Base-by-base conservation (phyloP, 345 rosid genomes). In the Gossypium arboreum region DNA sequence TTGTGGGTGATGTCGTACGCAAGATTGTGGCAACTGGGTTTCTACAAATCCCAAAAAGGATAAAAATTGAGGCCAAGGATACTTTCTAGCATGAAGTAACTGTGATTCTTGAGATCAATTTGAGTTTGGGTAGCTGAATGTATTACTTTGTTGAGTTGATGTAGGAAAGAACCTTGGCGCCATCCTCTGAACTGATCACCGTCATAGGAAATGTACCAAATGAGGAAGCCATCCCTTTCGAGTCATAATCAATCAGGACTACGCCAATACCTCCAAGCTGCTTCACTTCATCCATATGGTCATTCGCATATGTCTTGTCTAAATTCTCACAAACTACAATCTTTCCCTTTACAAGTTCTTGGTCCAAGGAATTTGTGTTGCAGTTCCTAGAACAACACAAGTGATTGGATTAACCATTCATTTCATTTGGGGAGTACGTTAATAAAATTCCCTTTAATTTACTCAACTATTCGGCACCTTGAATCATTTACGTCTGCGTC, bases 1-100 rank as follows among this genome's bases (percentile, higher is more conserved):
- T 77, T 24, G 81, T 80, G 47, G 83, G 85, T 2, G 86, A 50
- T 10, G 64, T 68, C 0, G 94, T 88, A 3, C 91, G 80, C 73
- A 87, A 77, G 76, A 92, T 86, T 7, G 89, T 91, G 59, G 91
- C 94, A 5, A 89, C 89, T 20, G 92, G 97, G 43, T 86, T 84
- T 68, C 97, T 91, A 74, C 72, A 79, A 2, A 4, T 54, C 75
- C 15, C 43, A 20, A 52, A 22, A 61, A 20, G 25, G 1, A 10
- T n/a, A 68, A 64, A 43, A 12, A 16, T 1, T 18, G 10, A 74
- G 41, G 41, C 41, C 41, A 34, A 5, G 41, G 41, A n/a, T 68
- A 55, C 4, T 34, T 9, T 70, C 15, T n/a, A 56, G 17, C 20
- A 64, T 51, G 45, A n/a, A 51, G 25, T 4, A 9, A 10, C 25